Evolutionary conservation across 2,329 filamentous ascomycete genomes (phyloP).

Genomic region (Parafenestella ontariensis): DNA sequence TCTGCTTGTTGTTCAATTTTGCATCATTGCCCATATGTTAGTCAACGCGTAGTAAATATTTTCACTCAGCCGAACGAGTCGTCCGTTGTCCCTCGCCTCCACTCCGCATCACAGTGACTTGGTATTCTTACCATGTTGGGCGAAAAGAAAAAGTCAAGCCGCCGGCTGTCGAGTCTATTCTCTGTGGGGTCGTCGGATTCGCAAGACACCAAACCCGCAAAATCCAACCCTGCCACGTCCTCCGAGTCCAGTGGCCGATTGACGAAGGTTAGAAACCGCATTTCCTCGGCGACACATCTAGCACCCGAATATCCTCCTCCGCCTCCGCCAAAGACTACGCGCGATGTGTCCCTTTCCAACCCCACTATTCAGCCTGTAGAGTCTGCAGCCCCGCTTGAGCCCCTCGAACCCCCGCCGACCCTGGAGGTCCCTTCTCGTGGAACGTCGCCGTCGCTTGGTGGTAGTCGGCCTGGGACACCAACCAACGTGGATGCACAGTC

Average conservation of each 20-base stretch:
- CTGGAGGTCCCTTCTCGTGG: constrained; percentile 36
- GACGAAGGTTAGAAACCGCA: constrained; percentile 41
- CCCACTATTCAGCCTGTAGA: constrained; percentile 39
- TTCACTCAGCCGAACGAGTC: constrained; percentile 4
- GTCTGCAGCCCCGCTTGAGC: constrained; percentile 26
- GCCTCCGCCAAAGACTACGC: constrained; percentile 18
- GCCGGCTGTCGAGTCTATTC: constrained; percentile 45
- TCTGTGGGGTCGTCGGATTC: constrained; percentile 32
- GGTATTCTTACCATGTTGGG: constrained; percentile 23
- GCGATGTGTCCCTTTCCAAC: constrained; percentile 20
- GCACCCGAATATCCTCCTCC: constrained; percentile 42
- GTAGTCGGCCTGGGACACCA: constrained; percentile 34
- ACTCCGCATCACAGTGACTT: constrained; percentile 1
- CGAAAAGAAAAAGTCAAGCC: constrained; percentile 42
- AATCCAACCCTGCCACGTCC: constrained; percentile 27
- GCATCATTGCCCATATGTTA: constrained; percentile 19
- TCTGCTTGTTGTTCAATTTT: constrained; percentile 27
- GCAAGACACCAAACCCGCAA: constrained; percentile 12
- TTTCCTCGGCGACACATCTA: constrained; percentile 40
- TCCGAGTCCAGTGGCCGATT: constrained; percentile 40
- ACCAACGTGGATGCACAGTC: constrained; percentile 19
- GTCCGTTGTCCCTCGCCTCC: not conserved
- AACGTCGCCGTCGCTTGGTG: constrained; percentile 34
- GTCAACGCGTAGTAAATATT: constrained; percentile 11
- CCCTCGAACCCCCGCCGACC: constrained; percentile 38